Evolutionary conservation across 805 yeast species (phyloP).

Genomic region (Kuraishia capsulata): DNA sequence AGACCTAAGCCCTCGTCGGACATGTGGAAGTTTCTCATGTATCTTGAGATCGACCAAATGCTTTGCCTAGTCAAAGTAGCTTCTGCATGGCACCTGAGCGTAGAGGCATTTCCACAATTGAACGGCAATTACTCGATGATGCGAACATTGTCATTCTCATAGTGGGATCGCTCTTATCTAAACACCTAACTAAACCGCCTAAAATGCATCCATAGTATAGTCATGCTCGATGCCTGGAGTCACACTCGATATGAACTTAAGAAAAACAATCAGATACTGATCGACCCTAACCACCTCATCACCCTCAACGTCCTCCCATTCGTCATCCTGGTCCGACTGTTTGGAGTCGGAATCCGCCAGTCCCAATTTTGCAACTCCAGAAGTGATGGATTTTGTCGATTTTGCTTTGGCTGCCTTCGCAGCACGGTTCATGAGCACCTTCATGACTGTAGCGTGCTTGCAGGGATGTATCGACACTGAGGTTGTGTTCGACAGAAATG

Average conservation of each 20-base stretch:
- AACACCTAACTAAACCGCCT: too few relatives aligned
- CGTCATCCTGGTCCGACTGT: slow-evolving; percentile 13
- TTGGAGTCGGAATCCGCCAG: slow-evolving; percentile 27
- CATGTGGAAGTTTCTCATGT: too few relatives aligned
- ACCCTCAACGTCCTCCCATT: slow-evolving; percentile 17
- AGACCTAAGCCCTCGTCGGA: too few relatives aligned
- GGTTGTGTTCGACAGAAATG: slow-evolving; percentile 68
- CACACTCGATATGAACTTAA: slow-evolving; percentile 92
- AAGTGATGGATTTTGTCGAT: slow-evolving; percentile 17
- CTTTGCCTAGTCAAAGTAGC: too few relatives aligned
- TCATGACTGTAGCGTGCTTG: slow-evolving; percentile 92
- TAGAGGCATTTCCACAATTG: too few relatives aligned
- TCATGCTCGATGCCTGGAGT: slow-evolving; percentile 98
- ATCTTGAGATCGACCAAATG: too few relatives aligned
- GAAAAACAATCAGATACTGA: slow-evolving; percentile 80
- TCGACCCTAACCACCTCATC: slow-evolving; percentile 65
- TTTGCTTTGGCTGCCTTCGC: slow-evolving; percentile 30
- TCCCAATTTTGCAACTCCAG: slow-evolving; percentile 39
- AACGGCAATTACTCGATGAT: too few relatives aligned
- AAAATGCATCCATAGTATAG: slow-evolving; percentile 94
- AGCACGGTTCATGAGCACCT: slow-evolving; percentile 70
- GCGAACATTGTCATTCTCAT: too few relatives aligned
- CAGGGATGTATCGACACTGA: slow-evolving; percentile 94
- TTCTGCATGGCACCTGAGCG: too few relatives aligned
- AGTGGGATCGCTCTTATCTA: too few relatives aligned